Evolutionary conservation across 2,329 filamentous ascomycete genomes (phyloP).

Genomic region (Scedosporium aurantiacum): DNA sequence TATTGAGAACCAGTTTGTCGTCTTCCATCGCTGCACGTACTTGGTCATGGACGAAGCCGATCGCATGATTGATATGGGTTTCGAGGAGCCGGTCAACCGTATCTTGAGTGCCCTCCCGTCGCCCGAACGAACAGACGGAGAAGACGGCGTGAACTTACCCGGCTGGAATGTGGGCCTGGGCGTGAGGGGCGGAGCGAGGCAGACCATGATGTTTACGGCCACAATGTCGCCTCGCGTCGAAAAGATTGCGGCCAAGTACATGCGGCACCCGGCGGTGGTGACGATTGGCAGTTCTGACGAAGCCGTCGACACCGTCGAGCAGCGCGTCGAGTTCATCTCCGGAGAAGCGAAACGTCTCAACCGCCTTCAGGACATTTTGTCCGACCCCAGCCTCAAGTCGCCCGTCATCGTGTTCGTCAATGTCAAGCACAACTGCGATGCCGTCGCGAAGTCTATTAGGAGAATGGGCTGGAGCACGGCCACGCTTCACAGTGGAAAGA

Average conservation of each 20-base stretch:
- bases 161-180: conserved; percentile 76
- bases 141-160: conserved; percentile 74
- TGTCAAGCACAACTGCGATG: conserved; percentile 98
- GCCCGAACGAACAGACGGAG: conserved; percentile 83
- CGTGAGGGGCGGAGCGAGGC: conserved; percentile 51
- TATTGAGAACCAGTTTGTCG: conserved; percentile 83
- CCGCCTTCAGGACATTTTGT: conserved; percentile 81
- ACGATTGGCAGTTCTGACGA: conserved; percentile 92
- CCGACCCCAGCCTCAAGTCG: conserved; percentile 65
- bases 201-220: conserved; percentile 99
- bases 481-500: conserved; percentile 90
- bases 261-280: conserved; percentile 83
- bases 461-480: conserved; percentile 83
- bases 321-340: conserved; percentile 81
- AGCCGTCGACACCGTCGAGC: conserved; percentile 94
- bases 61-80: conserved; percentile 96
- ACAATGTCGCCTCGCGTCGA: conserved; percentile 93
- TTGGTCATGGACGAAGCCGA: conserved; percentile 99
- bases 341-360: conserved; percentile 97
- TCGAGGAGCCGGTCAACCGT: conserved; percentile 95
- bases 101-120: conserved; percentile 92
- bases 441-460: conserved; percentile 87
- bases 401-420: conserved; percentile 99
- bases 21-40: conserved; percentile 94
- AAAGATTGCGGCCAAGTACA: conserved; percentile 92